Percentiles rank a stretch among this genome's conserved stretches.
phyloP scores from a whole-genome alignment of 441 rosid genomes.

The Adansonia gregorii region DNA sequence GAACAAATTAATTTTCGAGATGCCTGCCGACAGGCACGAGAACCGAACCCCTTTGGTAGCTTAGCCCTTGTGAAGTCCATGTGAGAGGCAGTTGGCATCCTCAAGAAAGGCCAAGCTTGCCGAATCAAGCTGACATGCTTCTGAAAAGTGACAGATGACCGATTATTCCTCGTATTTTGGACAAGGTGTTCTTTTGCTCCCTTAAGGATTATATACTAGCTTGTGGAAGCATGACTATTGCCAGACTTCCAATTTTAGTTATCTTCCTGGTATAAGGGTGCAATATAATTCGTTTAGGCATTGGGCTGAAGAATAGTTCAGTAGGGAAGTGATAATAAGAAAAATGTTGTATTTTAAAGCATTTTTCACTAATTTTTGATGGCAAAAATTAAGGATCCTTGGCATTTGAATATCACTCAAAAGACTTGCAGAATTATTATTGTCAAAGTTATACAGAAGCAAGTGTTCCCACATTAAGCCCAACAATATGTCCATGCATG shows the following conservation, averaged over 20 bases:
- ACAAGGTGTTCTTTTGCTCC: constrained; percentile 15
- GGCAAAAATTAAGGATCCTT: not conserved
- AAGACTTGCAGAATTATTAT: not conserved
- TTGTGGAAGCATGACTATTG: not conserved
- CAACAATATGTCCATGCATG: too few relatives aligned
- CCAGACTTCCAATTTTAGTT: not conserved
- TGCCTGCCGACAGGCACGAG: constrained; percentile 20
- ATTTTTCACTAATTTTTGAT: not conserved
- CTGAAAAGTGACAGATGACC: constrained; percentile 24
- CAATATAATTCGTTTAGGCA: not conserved
- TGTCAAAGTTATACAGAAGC: constrained; percentile 3
- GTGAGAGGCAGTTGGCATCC: constrained; percentile 39
- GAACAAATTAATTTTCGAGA: not conserved
- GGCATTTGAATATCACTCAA: not conserved
- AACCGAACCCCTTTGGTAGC: constrained; percentile 26
- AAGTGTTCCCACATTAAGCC: not conserved
- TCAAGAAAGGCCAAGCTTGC: constrained; percentile 25
- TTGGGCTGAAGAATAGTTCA: not conserved
- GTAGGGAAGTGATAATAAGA: not conserved
- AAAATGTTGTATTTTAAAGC: not conserved
- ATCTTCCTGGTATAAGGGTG: not conserved
- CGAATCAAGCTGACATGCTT: constrained; percentile 25
- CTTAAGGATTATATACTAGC: not conserved
- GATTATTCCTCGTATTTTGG: constrained; percentile 23
- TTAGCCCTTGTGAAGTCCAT: constrained; percentile 29